Evolutionary conservation across 106 monocot species (phyloP), one percentile per base, ranked within the genome.

Genomic region (Posidonia australis): DNA sequence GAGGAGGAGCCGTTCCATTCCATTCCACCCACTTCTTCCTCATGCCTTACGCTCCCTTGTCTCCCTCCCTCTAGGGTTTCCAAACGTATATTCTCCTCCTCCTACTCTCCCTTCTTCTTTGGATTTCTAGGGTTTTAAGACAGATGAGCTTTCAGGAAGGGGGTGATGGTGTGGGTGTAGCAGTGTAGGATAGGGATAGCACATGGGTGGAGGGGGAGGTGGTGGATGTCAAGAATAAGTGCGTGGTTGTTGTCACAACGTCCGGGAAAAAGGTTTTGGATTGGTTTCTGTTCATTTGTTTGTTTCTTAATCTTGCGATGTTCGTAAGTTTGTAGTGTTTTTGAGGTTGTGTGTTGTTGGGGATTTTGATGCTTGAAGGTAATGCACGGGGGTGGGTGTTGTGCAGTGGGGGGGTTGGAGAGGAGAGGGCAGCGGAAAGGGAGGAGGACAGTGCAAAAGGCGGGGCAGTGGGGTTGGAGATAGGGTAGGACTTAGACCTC

Each of bases 181-280:
- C n/a, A n/a, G n/a, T n/a, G n/a, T 82, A 87, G 70, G 84, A 87
- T 71, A 82, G 71, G 75, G 87, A 82, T 29, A 69, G 43, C 61
- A 82, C 80, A 1, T 92, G 92, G 92, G 68, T 76, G 26, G 84
- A 84, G 72, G 92, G 77, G 1, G 87, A 92, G 53, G 82, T 92
- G 70, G 58, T 82, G 24, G 84, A 82, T 19, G 70, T 62, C 26
- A 78, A 64, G 55, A 84, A 78, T 22, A 78, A 71, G 60, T 70
- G 59, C 24, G 61, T 75, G 42, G 64, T 71, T 24, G 82, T 84
- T 1, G 45, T 65, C 26, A 78, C 77, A 3, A 54, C 70, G 46
- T 72, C 53, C 23, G 65, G 73, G 69, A 82, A 78, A 78, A 92
- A 87, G 92, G 92, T 92, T 24, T n/a, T 18, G n/a, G n/a, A 28